Base-by-base conservation (phyloP, 2,329 filamentous ascomycete species). In the Raffaelea albimanens region DNA sequence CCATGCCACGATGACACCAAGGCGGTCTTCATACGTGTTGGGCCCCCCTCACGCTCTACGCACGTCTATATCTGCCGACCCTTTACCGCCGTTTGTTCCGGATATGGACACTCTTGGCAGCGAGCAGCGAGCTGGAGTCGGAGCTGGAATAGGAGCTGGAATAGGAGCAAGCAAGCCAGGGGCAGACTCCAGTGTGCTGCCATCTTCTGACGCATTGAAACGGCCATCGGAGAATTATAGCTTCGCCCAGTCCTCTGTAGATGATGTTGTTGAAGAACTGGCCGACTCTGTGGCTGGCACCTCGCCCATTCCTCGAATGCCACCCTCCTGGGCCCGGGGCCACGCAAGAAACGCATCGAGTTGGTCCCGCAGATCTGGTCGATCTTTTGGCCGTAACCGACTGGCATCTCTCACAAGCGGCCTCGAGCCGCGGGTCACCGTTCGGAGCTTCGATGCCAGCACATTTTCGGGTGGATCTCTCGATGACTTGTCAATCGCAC, bases 351-450 rank as follows among this genome's bases (percentile, higher is more conserved):
- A 73, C 36, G 64, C 63, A 40, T 79, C 74, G 1, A 70, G 67
- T 42, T 66, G 65, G 29, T 75, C 72, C 5, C 71, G 70, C 41
- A 65, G 64, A 40, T 77, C 76, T 1, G 63, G 69, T 40, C 68
- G 66, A 39, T 79, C 77, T 0, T 60, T 67, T n/a, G 70, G 75
- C 2, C 70, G 75, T 44, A 65, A 72, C 22, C 75, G 78, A 11
- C 75, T 75, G 58, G 74, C 74, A 10, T 86, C 82, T 0, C 77
- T 77, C 44, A 73, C 78, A 18, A 83, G 79, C 54, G 71, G 72
- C 1, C 63, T 75, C 14, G 68, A 65, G 13, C 68, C 67, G 13
- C 70, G 67, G 21, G 71, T 71, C 10, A 76, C 73, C 1, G 63
- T 75, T 8, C 71, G 68, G 44, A 85, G 80, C 57, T 77, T 84